Evolutionary conservation across 768 basidiomycete genomes (phyloP), one percentile per base, ranked within the genome.

Genomic region (Kwoniella sp.): DNA sequence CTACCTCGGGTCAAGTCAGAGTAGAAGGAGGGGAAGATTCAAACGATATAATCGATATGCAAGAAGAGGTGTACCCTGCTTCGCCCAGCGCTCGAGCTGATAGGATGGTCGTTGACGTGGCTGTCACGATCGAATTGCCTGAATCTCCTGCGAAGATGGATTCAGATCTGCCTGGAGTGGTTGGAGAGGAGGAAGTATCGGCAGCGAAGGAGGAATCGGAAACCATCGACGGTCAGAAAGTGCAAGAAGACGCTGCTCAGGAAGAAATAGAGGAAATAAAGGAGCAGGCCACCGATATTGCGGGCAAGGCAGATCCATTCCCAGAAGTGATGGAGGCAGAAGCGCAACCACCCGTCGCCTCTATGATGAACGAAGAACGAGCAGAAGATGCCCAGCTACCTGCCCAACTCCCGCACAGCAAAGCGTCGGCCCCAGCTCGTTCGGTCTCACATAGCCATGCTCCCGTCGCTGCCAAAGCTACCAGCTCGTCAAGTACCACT

Each of bases 41-140:
- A 25, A 57, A 46, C 17, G 58, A 59, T 55, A 25, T 65, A 2
- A 60, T 59, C 50, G 46, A 64, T 30, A 46, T 64, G 48, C 47
- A 58, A 46, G 50, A 55, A n/a, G 55, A 58, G 24, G 55, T 64
- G 7, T 64, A 64, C 36, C 62, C 62, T 21, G 56, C 49, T 44
- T 57, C 62, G 1, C 62, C 57, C 19, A 24, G 47, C 2, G 40
- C 19, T 19, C 10, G 24, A 21, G 13, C 44, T 5, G 30, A 51
- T n/a, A 63, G 29, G 37, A 60, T 29, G 36, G 46, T 33, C 17
- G 49, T 53, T 21, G 64, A 64, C 21, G 53, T 54, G 1, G 53
- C 46, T 36, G 55, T 12, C 19, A 59, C 51, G 30, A 55, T 58
- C 12, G 33, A 53, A 24, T 24, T 59, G 29, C 50, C 58, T 15